Evolutionary conservation across 2,329 filamentous ascomycete genomes (phyloP).

Genomic region (Hypoxylon sp.): DNA sequence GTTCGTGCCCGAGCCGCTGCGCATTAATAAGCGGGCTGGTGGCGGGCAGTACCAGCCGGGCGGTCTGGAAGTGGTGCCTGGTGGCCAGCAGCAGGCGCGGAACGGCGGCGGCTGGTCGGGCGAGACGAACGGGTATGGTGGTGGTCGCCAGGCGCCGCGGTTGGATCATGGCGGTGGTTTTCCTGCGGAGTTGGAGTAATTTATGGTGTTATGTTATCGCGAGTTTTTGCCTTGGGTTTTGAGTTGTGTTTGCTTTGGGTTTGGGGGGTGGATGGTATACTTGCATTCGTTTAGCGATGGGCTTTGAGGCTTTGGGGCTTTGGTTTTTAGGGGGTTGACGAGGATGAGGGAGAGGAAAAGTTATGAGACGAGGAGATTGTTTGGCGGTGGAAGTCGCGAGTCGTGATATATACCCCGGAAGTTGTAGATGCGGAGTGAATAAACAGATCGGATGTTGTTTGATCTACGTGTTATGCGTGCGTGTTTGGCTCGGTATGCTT

Average conservation of each 20-base stretch:
- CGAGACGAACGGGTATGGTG: constrained; percentile 7
- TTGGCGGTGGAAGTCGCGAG: background rate
- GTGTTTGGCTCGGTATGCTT: background rate
- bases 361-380: background rate
- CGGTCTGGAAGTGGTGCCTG: background rate
- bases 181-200: constrained; percentile 35
- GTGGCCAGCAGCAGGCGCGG: constrained; percentile 3
- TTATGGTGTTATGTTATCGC: background rate
- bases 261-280: constrained; percentile 2
- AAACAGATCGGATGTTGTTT: background rate
- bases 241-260: background rate
- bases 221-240: background rate
- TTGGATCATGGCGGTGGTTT: constrained; percentile 10
- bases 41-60: constrained; percentile 17
- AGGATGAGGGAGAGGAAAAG: background rate
- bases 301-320: background rate
- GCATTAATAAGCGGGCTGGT: constrained; percentile 23
- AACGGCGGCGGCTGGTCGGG: constrained; percentile 3
- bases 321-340: background rate
- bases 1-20: constrained; percentile 36
- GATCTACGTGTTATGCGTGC: background rate
- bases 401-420: constrained; percentile 27
- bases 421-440: constrained; percentile 13
- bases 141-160: background rate
- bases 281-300: constrained; percentile 13